Conservation (phyloP, 1,284 basidiomycete genomes). For the Heliocybe sulcata region DNA sequence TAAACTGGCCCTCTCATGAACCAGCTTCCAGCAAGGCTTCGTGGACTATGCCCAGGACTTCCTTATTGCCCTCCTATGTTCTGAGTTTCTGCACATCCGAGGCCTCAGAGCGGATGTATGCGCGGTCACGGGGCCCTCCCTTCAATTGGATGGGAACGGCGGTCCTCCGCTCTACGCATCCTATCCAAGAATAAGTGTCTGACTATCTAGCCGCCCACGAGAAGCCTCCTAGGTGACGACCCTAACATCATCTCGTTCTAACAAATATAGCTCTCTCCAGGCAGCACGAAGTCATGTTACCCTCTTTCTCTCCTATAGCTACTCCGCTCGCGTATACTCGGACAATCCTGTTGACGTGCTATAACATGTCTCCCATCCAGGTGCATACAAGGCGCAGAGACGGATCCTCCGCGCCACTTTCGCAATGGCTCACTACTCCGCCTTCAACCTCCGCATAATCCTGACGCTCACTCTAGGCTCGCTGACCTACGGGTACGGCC, state of each 20-base stretch:
- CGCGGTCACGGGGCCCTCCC: not conserved
- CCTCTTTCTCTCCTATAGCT: not conserved
- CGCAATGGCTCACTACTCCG: constrained; percentile 6
- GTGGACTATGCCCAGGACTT: no score
- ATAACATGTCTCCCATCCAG: not conserved
- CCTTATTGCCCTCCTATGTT: not conserved
- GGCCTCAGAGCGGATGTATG: not conserved
- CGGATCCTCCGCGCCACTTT: not conserved
- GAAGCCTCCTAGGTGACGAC: not conserved
- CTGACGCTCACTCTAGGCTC: constrained; percentile 10
- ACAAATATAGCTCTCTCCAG: not conserved
- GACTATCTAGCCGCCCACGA: not conserved
- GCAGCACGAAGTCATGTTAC: not conserved
- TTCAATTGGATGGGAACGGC: not conserved
- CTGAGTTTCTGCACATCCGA: not conserved
- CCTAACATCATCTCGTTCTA: not conserved
- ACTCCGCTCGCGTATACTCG: not conserved
- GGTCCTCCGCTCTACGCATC: not conserved
- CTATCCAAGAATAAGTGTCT: not conserved
- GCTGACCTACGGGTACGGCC: constrained; percentile 11
- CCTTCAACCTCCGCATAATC: constrained; percentile 9
- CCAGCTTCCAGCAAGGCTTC: no score
- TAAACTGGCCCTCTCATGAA: no score
- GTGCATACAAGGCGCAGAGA: not conserved
- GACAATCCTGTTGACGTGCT: not conserved